These are phyloP conservation scores for Symbiodinium natans DNA, from an alignment of 73 alveolate species.

Conservation along the genomic window DNA sequence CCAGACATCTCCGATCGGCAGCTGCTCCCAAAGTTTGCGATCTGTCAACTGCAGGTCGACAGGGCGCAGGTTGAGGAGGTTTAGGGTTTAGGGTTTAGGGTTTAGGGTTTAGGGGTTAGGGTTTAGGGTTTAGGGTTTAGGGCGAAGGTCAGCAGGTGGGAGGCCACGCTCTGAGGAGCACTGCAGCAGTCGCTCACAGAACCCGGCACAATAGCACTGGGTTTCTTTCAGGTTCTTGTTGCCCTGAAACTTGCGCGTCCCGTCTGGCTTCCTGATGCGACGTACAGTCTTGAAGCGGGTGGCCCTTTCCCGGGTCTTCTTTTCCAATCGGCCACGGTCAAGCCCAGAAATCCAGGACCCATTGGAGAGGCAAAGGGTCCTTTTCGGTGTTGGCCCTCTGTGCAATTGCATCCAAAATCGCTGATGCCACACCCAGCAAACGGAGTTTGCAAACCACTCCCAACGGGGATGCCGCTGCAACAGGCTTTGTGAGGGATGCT, in stretches of 20 bases:
- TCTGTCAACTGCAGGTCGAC: neutral
- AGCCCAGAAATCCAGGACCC: neutral
- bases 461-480: neutral
- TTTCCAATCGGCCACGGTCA: neutral
- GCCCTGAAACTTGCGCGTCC: neutral
- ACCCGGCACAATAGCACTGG: neutral
- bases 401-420: neutral
- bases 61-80: no score
- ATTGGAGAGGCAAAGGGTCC: neutral
- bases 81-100: no score
- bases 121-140: no score
- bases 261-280: neutral
- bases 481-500: slow-evolving; percentile 35
- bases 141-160: neutral
- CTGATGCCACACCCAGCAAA: neutral
- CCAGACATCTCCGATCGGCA: neutral
- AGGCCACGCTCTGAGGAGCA: neutral
- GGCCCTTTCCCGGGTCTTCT: neutral
- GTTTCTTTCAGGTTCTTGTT: neutral
- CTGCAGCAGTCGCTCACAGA: neutral
- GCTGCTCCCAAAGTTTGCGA: neutral
- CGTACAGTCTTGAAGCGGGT: neutral
- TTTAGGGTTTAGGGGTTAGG: no score
- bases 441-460: neutral
- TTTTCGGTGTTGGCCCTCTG: neutral